phyloP scores from a whole-genome alignment of 2,329 filamentous ascomycete genomes.

The Hysterium pulicare region DNA sequence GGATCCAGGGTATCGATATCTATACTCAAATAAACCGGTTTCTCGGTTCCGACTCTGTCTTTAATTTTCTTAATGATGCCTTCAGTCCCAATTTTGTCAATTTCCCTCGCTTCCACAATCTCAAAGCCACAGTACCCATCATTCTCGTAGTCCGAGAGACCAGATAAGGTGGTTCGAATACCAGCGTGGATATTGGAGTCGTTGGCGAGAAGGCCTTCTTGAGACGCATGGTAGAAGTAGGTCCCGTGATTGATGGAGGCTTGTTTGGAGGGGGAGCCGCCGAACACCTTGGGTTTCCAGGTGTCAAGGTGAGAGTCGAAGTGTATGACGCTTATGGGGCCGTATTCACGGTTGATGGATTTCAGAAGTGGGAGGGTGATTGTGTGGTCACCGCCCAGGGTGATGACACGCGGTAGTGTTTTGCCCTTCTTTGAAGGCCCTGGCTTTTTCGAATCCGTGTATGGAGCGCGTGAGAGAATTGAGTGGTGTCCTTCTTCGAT shows the following conservation, averaged over 20 bases:
- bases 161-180: conserved; percentile 77
- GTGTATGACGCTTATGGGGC: conserved; percentile 62
- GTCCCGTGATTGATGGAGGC: conserved; percentile 83
- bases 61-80: conserved; percentile 78
- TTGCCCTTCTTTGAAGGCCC: conserved; percentile 70
- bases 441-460: conserved; percentile 62
- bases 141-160: conserved; percentile 77
- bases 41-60: conserved; percentile 68
- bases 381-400: conserved; percentile 62
- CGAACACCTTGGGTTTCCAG: conserved; percentile 83
- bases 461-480: conserved; percentile 67
- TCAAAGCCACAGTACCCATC: conserved; percentile 82
- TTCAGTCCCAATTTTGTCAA: conserved; percentile 64
- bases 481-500: conserved; percentile 82
- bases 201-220: conserved; percentile 74
- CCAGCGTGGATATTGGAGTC: conserved; percentile 86
- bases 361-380: conserved; percentile 57
- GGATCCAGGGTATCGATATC: conserved; percentile 89
- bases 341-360: conserved; percentile 63
- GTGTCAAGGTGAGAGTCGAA: conserved; percentile 61
- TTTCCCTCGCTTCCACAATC: conserved; percentile 72
- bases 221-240: conserved; percentile 80
- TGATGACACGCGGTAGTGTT: conserved; percentile 78
- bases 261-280: conserved; percentile 71
- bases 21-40: conserved; percentile 76